Evolutionary conservation across 768 basidiomycete species (phyloP).

Genomic region (Tulasnella calospora): DNA sequence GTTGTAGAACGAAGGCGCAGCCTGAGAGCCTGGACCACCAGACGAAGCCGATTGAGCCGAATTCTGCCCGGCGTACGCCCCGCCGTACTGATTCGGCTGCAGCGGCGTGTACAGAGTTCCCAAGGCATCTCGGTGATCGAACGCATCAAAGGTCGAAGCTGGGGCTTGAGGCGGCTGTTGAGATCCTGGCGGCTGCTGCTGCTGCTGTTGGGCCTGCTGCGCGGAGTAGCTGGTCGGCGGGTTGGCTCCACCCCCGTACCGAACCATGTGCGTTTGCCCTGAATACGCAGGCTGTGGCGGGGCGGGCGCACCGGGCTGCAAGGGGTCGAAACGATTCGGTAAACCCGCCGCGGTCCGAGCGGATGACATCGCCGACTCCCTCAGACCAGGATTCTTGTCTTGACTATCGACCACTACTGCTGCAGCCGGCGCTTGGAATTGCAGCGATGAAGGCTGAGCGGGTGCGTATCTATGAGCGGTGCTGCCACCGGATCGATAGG

Average conservation of each 20-base stretch:
- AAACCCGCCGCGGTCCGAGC: conserved; percentile 21
- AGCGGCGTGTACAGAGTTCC: conserved; percentile 69
- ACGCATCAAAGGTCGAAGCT: conserved; percentile 33
- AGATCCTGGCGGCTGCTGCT: background rate
- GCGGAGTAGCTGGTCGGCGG: background rate
- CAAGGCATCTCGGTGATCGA: conserved; percentile 36
- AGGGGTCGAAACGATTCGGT: background rate
- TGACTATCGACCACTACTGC: conserved; percentile 61
- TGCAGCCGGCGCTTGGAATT: conserved; percentile 56
- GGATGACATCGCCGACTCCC: conserved; percentile 67
- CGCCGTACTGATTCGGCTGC: conserved; percentile 72
- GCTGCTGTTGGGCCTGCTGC: conserved; percentile 3
- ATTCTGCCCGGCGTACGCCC: conserved; percentile 41
- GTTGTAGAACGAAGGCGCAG: conserved; percentile 63
- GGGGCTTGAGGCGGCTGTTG: conserved; percentile 30
- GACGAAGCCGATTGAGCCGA: conserved; percentile 24
- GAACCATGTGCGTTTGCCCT: conserved; percentile 15
- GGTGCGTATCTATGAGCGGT: conserved; percentile 24
- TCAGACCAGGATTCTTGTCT: conserved; percentile 43
- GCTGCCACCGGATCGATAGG: background rate
- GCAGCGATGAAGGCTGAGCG: conserved; percentile 30
- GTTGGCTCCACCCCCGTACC: conserved; percentile 6
- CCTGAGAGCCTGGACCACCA: conserved; percentile 36
- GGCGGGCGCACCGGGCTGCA: conserved; percentile 9
- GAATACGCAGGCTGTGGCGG: conserved; percentile 25